Evolutionary conservation across 495 filamentous ascomycete species (phyloP).

Genomic region (Choiromyces venosus): DNA sequence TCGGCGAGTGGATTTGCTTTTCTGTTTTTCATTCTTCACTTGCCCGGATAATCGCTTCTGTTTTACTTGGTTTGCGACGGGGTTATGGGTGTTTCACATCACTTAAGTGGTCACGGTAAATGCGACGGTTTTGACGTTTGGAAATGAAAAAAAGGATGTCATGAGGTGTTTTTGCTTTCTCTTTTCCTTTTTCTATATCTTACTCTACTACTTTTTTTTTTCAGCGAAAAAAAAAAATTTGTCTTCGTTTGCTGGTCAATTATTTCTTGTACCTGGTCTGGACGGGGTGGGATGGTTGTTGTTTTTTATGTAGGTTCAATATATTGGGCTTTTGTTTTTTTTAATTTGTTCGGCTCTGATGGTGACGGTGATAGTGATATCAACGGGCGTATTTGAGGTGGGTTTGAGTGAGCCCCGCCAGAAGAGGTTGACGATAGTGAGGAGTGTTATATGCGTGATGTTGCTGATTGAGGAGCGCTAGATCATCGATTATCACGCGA

Average conservation of each 20-base stretch:
- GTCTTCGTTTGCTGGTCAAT: not conserved
- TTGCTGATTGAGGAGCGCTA: not conserved
- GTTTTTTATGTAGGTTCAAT: constrained; percentile 1
- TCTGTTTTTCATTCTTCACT: not conserved
- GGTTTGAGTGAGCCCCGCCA: not conserved
- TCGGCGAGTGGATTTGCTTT: not conserved
- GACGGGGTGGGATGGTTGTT: not conserved
- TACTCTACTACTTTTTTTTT: not conserved
- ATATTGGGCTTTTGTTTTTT: not conserved
- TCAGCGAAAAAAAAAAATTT: not conserved
- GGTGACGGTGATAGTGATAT: not conserved
- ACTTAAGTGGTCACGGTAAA: not conserved
- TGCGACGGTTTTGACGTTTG: not conserved
- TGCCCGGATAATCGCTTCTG: not conserved
- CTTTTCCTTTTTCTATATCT: not conserved
- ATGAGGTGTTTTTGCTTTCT: not conserved
- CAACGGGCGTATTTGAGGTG: not conserved
- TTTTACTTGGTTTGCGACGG: not conserved
- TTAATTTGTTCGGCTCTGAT: not conserved
- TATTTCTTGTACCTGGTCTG: not conserved
- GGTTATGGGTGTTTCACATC: not conserved
- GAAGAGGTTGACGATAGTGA: not conserved
- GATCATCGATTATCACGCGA: not conserved
- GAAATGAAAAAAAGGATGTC: not conserved
- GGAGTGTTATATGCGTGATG: not conserved